Conservation (phyloP, 202 grass and related monocot species). For the Zoysia matrella region DNA sequence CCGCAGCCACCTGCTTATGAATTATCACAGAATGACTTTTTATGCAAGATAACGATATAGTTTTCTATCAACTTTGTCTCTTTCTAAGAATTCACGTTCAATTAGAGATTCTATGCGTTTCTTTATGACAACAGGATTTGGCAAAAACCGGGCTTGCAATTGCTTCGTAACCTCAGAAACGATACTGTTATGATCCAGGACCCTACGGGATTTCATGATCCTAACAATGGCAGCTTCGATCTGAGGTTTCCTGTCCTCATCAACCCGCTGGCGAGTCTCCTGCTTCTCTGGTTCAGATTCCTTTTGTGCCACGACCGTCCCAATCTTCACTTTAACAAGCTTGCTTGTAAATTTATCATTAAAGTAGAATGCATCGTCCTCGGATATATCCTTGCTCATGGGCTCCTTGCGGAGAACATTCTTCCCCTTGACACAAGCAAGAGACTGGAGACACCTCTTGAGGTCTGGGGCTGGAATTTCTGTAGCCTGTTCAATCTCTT, state of each 20-base stretch:
- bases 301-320: slow-evolving; percentile 89
- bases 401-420: slow-evolving; percentile 95
- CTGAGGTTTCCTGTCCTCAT: slow-evolving; percentile 97
- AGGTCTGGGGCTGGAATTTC: slow-evolving; percentile 90
- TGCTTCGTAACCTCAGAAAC: slow-evolving; percentile 93
- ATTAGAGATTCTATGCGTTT: slow-evolving; percentile 96
- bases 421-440: slow-evolving; percentile 98
- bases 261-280: slow-evolving; percentile 92
- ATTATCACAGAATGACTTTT: slow-evolving; percentile 34
- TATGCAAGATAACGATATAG: slow-evolving; percentile 98
- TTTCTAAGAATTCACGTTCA: slow-evolving; percentile 86
- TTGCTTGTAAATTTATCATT: slow-evolving; percentile 99
- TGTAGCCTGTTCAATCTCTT: slow-evolving; percentile 84
- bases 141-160: slow-evolving; percentile 86
- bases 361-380: slow-evolving; percentile 90
- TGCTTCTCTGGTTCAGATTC: slow-evolving; percentile 96
- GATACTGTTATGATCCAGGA: slow-evolving; percentile 96
- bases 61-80: slow-evolving; percentile 49
- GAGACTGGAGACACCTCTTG: slow-evolving; percentile 94
- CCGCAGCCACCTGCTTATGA: slow-evolving; percentile 27
- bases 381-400: slow-evolving; percentile 98
- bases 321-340: slow-evolving; percentile 98
- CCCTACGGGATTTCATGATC: slow-evolving; percentile 92
- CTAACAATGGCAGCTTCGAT: slow-evolving; percentile 96
- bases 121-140: slow-evolving; percentile 97